These are phyloP conservation scores for Lophiotrema nucula DNA, from an alignment of 495 filamentous ascomycete species.

Conservation along the genomic window DNA sequence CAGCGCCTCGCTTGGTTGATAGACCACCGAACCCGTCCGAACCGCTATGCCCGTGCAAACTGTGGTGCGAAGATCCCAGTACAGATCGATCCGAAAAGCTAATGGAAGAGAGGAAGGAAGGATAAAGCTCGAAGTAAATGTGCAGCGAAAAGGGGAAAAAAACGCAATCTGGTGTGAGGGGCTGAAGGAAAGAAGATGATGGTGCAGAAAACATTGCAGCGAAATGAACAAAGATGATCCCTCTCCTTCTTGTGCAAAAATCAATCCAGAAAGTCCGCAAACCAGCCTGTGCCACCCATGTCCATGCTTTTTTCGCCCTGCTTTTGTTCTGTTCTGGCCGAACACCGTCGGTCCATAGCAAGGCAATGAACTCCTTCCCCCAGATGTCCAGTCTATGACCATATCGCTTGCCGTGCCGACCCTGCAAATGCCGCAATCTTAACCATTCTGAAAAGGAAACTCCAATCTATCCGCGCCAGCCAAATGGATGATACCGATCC, in stretches of 20 bases:
- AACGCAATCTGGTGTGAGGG: slow-evolving; percentile 6
- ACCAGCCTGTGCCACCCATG: slow-evolving; percentile 5
- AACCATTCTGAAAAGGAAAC: slow-evolving; percentile 25
- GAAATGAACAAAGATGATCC: slow-evolving; percentile 3
- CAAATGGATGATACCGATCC: slow-evolving; percentile 8
- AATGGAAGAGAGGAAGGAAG: slow-evolving; percentile 8
- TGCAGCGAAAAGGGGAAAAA: slow-evolving; percentile 5
- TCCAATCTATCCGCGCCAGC: slow-evolving; percentile 21
- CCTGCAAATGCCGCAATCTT: slow-evolving; percentile 27
- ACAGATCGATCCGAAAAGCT: too few species aligned
- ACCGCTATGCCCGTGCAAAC: slow-evolving; percentile 15
- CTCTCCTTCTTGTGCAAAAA: too few species aligned
- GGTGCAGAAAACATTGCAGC: not conserved
- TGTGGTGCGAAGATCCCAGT: too few species aligned
- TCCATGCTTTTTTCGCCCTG: slow-evolving; percentile 26
- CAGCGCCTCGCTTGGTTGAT: slow-evolving; percentile 13
- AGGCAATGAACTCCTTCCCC: slow-evolving; percentile 29
- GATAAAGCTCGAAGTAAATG: slow-evolving; percentile 5
- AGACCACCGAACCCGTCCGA: slow-evolving; percentile 12
- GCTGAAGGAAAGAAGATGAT: not conserved
- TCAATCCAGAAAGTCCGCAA: not conserved
- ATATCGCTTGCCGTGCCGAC: slow-evolving; percentile 6
- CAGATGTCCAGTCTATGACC: slow-evolving; percentile 28
- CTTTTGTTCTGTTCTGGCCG: slow-evolving; percentile 17
- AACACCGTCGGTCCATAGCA: slow-evolving; percentile 21